phyloP scores from a whole-genome alignment of 148 eudicot genomes.

The Polygonum aviculare region DNA sequence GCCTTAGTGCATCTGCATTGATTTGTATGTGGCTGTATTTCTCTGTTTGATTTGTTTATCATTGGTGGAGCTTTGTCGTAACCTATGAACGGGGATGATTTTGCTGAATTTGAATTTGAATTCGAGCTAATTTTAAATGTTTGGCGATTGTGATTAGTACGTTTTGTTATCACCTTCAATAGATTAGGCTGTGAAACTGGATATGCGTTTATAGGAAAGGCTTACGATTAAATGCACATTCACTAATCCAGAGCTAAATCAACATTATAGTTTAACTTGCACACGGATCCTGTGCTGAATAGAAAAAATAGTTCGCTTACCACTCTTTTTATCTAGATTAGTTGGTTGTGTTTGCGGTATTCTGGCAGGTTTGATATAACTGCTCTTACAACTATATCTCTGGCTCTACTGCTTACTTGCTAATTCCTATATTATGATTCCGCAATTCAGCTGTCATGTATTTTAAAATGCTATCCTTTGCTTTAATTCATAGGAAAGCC shows the following conservation, averaged over 20 bases:
- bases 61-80: neutral
- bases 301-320: neutral
- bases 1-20: neutral
- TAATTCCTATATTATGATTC: neutral
- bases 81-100: neutral
- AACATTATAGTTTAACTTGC: neutral
- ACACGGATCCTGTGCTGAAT: neutral
- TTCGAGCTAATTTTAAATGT: neutral
- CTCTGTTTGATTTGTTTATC: neutral
- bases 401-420: neutral
- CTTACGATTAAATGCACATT: neutral
- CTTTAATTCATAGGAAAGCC: slow-evolving; percentile 43
- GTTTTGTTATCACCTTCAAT: neutral
- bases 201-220: neutral
- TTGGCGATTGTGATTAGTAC: neutral
- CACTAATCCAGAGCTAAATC: neutral
- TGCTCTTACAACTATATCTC: neutral
- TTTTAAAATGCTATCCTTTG: neutral
- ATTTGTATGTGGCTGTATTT: neutral
- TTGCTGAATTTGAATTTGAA: neutral
- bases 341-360: neutral
- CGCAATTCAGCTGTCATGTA: neutral
- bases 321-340: neutral
- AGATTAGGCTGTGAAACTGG: neutral
- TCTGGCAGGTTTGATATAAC: neutral